phyloP scores from a whole-genome alignment of 2,329 filamentous ascomycete species.

The Furcasterigmium furcatum region DNA sequence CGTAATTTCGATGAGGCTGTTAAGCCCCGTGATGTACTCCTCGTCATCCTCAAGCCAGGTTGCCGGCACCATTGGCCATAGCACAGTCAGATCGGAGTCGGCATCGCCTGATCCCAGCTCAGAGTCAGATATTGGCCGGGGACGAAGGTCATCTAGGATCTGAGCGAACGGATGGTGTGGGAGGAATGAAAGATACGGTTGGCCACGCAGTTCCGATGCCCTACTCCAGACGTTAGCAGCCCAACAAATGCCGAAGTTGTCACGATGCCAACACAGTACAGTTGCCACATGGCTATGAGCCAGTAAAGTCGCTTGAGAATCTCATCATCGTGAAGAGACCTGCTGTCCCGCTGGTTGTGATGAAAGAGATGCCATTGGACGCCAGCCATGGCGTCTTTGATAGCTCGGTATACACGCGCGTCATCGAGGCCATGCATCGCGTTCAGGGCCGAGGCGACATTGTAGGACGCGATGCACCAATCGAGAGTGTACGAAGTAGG shows the following conservation, averaged over 20 bases:
- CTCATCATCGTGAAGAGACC: conserved; percentile 21
- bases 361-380: conserved; percentile 23
- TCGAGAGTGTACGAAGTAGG: conserved; percentile 22
- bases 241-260: neutral
- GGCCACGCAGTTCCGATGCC: conserved; percentile 23
- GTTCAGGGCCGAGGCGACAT: conserved; percentile 21
- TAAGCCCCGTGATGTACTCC: conserved; percentile 27
- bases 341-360: conserved; percentile 13
- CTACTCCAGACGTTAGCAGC: too few relatives aligned
- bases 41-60: conserved; percentile 27
- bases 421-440: conserved; percentile 9
- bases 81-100: conserved; percentile 1
- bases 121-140: conserved; percentile 21
- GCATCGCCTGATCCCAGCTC: conserved; percentile 19
- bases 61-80: conserved; percentile 6
- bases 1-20: conserved; percentile 27
- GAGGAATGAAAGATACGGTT: conserved; percentile 19
- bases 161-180: conserved; percentile 10
- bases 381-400: conserved; percentile 23
- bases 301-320: conserved; percentile 29
- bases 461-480: conserved; percentile 31
- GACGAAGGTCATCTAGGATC: conserved; percentile 18
- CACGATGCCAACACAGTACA: neutral
- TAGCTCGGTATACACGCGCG: conserved; percentile 11
- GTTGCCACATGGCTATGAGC: conserved; percentile 21